Evolutionary conservation across 352 stramenopile genomes (phyloP).

Genomic region (Globisporangium nodosum): DNA sequence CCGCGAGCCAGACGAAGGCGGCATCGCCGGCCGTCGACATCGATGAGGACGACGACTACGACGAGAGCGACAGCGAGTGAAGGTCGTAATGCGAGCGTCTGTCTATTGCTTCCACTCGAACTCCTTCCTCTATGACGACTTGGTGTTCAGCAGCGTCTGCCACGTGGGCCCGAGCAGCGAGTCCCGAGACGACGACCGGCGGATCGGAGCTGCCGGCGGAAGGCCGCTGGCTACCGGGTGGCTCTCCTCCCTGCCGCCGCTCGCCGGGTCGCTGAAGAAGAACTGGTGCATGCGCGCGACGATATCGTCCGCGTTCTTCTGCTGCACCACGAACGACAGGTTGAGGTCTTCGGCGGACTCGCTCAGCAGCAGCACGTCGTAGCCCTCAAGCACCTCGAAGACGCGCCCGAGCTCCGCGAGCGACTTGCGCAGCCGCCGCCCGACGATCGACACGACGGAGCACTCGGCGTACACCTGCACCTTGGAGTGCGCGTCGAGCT

Average conservation of each 20-base stretch:
- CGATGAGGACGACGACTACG: constrained; percentile 69
- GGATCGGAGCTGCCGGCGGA: constrained; percentile 27
- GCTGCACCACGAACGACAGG: constrained; percentile 84
- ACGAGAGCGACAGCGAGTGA: constrained; percentile 66
- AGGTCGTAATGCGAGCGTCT: not conserved
- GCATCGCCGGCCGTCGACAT: constrained; percentile 21
- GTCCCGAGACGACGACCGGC: constrained; percentile 61
- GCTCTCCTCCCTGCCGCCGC: not conserved
- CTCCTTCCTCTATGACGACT: constrained; percentile 10
- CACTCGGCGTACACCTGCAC: constrained; percentile 77
- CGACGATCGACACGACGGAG: constrained; percentile 86
- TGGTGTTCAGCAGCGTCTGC: constrained; percentile 47
- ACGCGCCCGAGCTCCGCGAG: constrained; percentile 77
- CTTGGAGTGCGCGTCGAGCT: constrained; percentile 62
- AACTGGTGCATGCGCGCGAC: constrained; percentile 76
- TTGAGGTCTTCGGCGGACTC: constrained; percentile 89
- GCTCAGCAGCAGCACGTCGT: constrained; percentile 80
- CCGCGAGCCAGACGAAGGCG: not conserved
- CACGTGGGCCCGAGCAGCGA: constrained; percentile 65
- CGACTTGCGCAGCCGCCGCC: constrained; percentile 70
- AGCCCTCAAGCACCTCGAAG: constrained; percentile 81
- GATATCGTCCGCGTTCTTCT: constrained; percentile 70
- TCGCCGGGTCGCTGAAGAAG: constrained; percentile 45
- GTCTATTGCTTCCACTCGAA: not conserved
- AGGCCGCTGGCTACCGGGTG: not conserved